Evolutionary conservation across 768 basidiomycete species (phyloP).

Genomic region (Pulveroboletus ravenelii): DNA sequence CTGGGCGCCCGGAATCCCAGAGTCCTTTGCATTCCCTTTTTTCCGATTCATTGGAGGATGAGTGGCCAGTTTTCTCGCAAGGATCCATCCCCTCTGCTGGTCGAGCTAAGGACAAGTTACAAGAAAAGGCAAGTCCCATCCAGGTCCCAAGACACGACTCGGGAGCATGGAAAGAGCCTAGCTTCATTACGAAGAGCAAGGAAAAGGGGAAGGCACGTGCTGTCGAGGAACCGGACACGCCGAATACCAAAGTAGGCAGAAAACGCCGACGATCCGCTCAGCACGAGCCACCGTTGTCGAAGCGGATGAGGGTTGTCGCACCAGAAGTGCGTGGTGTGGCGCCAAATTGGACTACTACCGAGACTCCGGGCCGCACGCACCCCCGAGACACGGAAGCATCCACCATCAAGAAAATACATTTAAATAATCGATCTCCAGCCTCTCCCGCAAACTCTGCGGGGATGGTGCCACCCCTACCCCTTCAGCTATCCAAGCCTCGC

Average conservation of each 20-base stretch:
- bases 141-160: conserved; percentile 20
- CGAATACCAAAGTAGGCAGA: not conserved
- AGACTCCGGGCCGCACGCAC: not conserved
- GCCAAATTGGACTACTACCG: not conserved
- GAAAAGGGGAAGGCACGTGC: conserved; percentile 16
- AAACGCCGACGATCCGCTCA: conserved; percentile 15
- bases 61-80: not conserved
- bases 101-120: not conserved
- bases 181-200: conserved; percentile 25
- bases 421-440: not conserved
- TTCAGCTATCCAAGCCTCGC: conserved; percentile 11
- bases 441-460: not conserved
- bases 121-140: not conserved
- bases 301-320: conserved; percentile 8
- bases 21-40: conserved; percentile 26
- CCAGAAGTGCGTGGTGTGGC: not conserved
- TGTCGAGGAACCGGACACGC: conserved; percentile 1
- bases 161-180: conserved; percentile 30
- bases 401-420: not conserved
- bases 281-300: conserved; percentile 9
- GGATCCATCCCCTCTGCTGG: not conserved
- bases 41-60: conserved; percentile 11
- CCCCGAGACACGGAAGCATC: not conserved
- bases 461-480: not conserved
- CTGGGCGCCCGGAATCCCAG: not conserved